Conservation (phyloP, 805 yeast genomes). For the Metschnikowia kofuensis region DNA sequence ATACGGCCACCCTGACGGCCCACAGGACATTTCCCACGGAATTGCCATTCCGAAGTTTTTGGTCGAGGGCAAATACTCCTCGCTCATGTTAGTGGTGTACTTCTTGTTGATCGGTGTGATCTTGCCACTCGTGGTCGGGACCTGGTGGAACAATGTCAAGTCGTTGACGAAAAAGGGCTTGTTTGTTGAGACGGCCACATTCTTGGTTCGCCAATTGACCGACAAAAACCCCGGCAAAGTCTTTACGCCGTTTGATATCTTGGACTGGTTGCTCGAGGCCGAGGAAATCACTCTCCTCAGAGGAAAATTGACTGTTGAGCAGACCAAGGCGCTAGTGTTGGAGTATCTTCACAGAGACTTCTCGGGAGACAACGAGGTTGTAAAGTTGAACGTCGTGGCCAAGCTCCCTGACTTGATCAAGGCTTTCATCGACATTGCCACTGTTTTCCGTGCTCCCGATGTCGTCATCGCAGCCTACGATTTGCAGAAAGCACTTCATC, state of each 20-base stretch:
- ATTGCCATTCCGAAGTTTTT: slow-evolving; percentile 92
- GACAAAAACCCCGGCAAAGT: slow-evolving; percentile 72
- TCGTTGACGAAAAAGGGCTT: slow-evolving; percentile 79
- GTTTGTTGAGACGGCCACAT: slow-evolving; percentile 78
- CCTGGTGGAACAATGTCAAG: slow-evolving; percentile 88
- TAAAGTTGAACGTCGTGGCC: slow-evolving; percentile 57
- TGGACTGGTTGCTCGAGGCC: slow-evolving; percentile 61
- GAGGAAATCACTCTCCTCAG: slow-evolving; percentile 54
- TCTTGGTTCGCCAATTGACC: slow-evolving; percentile 66
- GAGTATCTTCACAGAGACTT: slow-evolving; percentile 58
- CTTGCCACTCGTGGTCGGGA: slow-evolving; percentile 76
- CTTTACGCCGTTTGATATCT: slow-evolving; percentile 54
- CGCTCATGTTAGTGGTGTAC: slow-evolving; percentile 59
- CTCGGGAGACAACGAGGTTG: slow-evolving; percentile 22
- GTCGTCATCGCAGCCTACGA: slow-evolving; percentile 59
- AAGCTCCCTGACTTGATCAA: slow-evolving; percentile 61
- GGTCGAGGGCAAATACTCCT: slow-evolving; percentile 77
- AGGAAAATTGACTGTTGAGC: slow-evolving; percentile 40
- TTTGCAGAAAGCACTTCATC: slow-evolving; percentile 67
- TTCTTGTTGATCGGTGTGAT: slow-evolving; percentile 70
- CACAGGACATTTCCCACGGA: slow-evolving; percentile 85
- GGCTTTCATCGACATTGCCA: slow-evolving; percentile 78
- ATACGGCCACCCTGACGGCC: slow-evolving; percentile 98
- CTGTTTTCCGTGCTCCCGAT: slow-evolving; percentile 72
- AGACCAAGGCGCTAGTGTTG: slow-evolving; percentile 50